Evolutionary conservation across 371 early-diverging fungal genomes (phyloP), one percentile per base, ranked within the genome.

Genomic region (Choanephora cucurbitarum): DNA sequence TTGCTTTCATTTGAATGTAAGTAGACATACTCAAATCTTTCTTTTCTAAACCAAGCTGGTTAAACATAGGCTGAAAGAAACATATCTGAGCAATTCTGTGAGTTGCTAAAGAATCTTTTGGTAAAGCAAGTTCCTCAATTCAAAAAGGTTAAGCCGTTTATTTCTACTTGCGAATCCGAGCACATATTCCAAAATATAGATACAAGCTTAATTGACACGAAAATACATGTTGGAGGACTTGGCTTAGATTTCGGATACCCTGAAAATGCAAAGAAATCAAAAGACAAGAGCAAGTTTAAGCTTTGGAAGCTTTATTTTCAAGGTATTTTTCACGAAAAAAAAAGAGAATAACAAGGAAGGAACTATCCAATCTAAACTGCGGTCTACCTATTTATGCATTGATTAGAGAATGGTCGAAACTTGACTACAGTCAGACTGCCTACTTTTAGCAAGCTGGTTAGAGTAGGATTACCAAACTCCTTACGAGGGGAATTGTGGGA

Each of bases 401-500:
- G 3, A 13, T 21, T 44, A 79, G 94, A 91, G 47, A 82, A 91
- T 64, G 99, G 99, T 3, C 77, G 96, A 17, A 96, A 98, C 65
- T 60, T 98, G 62, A 93, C 97, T 2, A 73, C 91, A 48, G 69
- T 94, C 10, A 85, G 90, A 31, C 72, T 87, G 1, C 83, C 93
- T 0, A 91, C 90, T 21, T 97, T 96, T 75, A 83, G 88, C 24
- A 90, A 91, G 50, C 81, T 98, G 11, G 89, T 97, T 15, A 88
- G 96, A 14, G 89, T 96, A 1, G 99, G 99, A 11, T 70, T 97
- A 37, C 96, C 98, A 0, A 94, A 94, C 64, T 71, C 79, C 18
- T 71, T 98, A 46, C 86, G 99, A 19, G 97, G 97, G 5, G 99
- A 98, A 72, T 84, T 97, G 17, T 98, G 99, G 99, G 98, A 98